Evolutionary conservation across 768 basidiomycete species (phyloP).

Genomic region (Pleurotus tuoliensis): DNA sequence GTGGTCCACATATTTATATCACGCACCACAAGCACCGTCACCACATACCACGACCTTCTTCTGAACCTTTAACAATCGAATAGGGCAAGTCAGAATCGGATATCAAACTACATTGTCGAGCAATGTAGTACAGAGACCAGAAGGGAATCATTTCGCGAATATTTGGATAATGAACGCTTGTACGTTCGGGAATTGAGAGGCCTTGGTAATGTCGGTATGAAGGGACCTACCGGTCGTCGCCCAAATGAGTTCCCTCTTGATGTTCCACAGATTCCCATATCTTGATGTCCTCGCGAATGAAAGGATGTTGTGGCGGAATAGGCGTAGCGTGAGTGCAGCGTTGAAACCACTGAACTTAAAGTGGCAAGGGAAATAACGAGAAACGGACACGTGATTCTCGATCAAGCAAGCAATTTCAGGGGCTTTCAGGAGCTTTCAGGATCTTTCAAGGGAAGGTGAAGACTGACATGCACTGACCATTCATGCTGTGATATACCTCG

Average conservation of each 20-base stretch:
- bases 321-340: background rate
- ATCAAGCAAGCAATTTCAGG: too few species aligned
- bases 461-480: too few species aligned
- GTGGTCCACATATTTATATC: slow-evolving; percentile 14
- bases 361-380: background rate
- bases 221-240: slow-evolving; percentile 11
- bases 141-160: background rate
- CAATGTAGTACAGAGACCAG: too few species aligned
- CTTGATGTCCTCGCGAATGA: background rate
- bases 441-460: too few species aligned
- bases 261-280: slow-evolving; percentile 11
- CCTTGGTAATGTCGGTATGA: background rate
- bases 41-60: slow-evolving; percentile 84
- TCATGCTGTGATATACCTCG: too few species aligned
- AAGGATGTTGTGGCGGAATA: background rate
- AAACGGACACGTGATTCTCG: background rate
- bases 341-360: background rate
- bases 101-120: too few species aligned
- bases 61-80: slow-evolving; percentile 32
- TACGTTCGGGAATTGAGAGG: background rate
- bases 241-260: slow-evolving; percentile 13
- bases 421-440: too few species aligned
- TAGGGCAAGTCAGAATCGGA: background rate
- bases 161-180: too few species aligned
- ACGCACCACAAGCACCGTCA: slow-evolving; percentile 89